Evolutionary conservation across 2,329 filamentous ascomycete genomes (phyloP), one percentile per base, ranked within the genome.

Genomic region (Aspergillus brunneoviolaceus): DNA sequence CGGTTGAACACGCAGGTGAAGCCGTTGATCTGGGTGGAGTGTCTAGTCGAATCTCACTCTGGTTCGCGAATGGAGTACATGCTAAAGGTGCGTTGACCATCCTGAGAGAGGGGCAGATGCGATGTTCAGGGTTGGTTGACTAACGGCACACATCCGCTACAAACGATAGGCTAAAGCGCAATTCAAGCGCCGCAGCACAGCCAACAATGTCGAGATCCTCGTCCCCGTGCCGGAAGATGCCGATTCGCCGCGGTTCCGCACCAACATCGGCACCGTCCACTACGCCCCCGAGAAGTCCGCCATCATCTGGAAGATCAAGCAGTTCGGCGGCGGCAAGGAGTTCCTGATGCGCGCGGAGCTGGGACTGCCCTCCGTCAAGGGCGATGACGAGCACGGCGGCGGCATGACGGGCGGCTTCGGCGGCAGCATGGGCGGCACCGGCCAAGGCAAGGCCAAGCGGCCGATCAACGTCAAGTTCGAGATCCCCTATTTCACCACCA

Each of bases 401-500:
- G 94, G 94, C 65, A 98, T 98, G 94, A 98, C 94, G 67, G 94
- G 94, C 71, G 94, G 94, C 0, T 97, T 97, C 71, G 94, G 94
- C 64, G 94, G 94, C 21, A 96, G 92, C 74, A 97, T 97, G 93
- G 94, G 94, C 60, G 94, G 94, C 65, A 86, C 95, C 29, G 87
- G 85, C n/a, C 84, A 87, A 4, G 88, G 87, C 60, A 98, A 98
- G 81, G 91, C 91, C 21, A 99, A 98, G 84, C 83, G 95, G 68
- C 95, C 95, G 0, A 99, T 99, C 72, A 94, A 93, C 77, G 95
- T 99, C 81, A 99, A 99, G 81, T 99, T 99, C 76, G 95, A 99
- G 82, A 99, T 99, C 73, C 95, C 95, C n/a, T 99, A 99, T 80
- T 99, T 99, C 76, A 99, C 95, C n/a, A 99, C 96, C 3, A 96